Evolutionary conservation across 2,329 filamentous ascomycete species (phyloP).

Genomic region (Chaetomiaceae sp.): DNA sequence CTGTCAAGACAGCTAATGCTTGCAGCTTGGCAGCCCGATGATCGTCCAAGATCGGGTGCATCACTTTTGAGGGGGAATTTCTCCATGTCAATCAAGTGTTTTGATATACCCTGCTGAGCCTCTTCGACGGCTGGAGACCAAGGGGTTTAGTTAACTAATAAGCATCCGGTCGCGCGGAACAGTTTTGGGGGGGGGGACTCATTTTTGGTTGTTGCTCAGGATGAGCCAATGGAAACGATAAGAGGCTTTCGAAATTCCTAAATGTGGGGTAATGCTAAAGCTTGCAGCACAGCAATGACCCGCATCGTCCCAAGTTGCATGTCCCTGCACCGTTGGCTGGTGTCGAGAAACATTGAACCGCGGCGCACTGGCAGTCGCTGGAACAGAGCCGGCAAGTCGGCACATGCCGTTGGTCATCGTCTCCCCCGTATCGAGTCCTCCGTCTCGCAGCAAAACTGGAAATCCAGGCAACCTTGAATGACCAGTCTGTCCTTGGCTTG

Average conservation of each 20-base stretch:
- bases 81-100: too few species aligned
- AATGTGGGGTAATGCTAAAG: constrained; percentile 8
- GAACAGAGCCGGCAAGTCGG: neutral
- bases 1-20: neutral
- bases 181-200: neutral
- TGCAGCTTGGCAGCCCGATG: neutral
- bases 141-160: too few species aligned
- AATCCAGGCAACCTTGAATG: neutral
- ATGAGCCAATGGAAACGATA: neutral
- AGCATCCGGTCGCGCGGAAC: too few species aligned
- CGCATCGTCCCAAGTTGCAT: constrained; percentile 7
- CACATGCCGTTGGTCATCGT: neutral
- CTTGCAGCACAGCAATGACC: constrained; percentile 14
- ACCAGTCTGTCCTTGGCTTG: neutral
- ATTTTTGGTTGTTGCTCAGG: neutral
- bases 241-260: neutral
- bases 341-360: neutral
- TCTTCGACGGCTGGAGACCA: too few species aligned
- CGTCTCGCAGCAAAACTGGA: too few species aligned
- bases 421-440: too few species aligned
- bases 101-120: too few species aligned
- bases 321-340: neutral
- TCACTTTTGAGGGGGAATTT: too few species aligned
- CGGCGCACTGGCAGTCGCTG: neutral
- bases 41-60: too few species aligned